Percentiles rank a stretch among this genome's conserved stretches.
Conservation (phyloP, 192 early-diverging fungal genomes). For the Rhizophagus sp. region DNA sequence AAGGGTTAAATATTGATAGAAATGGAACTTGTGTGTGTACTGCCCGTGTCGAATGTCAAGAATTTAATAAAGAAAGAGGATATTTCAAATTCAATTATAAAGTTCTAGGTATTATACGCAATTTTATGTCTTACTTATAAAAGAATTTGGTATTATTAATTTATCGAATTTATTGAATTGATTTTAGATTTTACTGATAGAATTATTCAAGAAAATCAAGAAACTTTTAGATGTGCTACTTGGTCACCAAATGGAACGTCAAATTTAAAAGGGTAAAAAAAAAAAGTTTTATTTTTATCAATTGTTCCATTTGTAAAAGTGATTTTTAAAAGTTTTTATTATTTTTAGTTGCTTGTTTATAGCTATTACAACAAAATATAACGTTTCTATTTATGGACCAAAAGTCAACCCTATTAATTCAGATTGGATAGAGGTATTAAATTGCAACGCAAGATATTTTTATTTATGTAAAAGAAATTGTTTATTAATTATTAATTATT, state of each 20-base stretch:
- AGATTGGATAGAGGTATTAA: conserved; percentile 30
- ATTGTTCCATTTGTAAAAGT: background rate
- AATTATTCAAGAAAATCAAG: background rate
- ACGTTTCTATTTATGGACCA: conserved; percentile 27
- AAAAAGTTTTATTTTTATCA: background rate
- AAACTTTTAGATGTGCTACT: conserved; percentile 21
- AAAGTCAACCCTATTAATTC: background rate
- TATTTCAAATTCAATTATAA: conserved; percentile 5
- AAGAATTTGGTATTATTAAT: background rate
- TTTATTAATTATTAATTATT: background rate
- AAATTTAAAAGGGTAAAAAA: background rate
- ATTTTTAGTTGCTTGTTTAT: conserved; percentile 11
- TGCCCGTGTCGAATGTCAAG: background rate
- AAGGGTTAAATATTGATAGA: background rate
- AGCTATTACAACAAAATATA: conserved; percentile 28
- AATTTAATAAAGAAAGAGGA: background rate
- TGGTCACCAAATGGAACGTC: conserved; percentile 25
- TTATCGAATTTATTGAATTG: too few species aligned
- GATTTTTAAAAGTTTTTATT: background rate
- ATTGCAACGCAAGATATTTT: background rate
- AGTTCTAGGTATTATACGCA: background rate
- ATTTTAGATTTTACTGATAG: background rate
- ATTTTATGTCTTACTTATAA: background rate
- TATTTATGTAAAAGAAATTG: background rate
- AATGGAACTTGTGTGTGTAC: background rate